Evolutionary conservation across 2,329 filamentous ascomycete genomes (phyloP).

Genomic region (Alternaria brassicae): DNA sequence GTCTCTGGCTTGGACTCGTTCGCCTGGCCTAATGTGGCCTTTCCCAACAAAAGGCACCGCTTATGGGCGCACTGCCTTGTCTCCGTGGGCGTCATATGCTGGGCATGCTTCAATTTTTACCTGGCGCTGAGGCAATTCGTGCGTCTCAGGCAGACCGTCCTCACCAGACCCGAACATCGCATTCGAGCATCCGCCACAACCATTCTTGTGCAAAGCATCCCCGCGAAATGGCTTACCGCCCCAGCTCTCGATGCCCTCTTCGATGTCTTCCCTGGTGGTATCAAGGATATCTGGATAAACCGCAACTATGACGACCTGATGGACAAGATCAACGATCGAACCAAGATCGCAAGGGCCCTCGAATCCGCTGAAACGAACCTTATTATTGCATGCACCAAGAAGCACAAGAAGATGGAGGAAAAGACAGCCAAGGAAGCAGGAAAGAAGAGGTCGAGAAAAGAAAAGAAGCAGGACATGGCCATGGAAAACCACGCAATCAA

Average conservation of each 20-base stretch:
- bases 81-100: conserved; percentile 77
- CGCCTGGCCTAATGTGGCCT: conserved; percentile 84
- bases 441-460: conserved; percentile 58
- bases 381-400: conserved; percentile 79
- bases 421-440: conserved; percentile 71
- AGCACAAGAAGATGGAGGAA: conserved; percentile 72
- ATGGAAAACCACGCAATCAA: conserved; percentile 62
- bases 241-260: conserved; percentile 84
- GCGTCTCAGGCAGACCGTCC: conserved; percentile 89
- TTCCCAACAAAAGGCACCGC: conserved; percentile 66
- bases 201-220: conserved; percentile 89
- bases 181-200: conserved; percentile 93
- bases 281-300: conserved; percentile 97
- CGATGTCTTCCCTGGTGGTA: conserved; percentile 93
- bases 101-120: conserved; percentile 88
- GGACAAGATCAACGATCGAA: conserved; percentile 80
- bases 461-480: conserved; percentile 69
- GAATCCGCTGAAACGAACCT: conserved; percentile 86
- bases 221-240: conserved; percentile 85
- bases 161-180: conserved; percentile 94
- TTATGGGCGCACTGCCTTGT: conserved; percentile 87
- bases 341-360: conserved; percentile 72
- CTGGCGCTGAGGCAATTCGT: conserved; percentile 86
- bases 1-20: conserved; percentile 71
- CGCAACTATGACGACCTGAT: conserved; percentile 83